Evolutionary conservation across 306 rosid genomes (phyloP), one percentile per base, ranked within the genome.

Genomic region (Dryas drummondii): DNA sequence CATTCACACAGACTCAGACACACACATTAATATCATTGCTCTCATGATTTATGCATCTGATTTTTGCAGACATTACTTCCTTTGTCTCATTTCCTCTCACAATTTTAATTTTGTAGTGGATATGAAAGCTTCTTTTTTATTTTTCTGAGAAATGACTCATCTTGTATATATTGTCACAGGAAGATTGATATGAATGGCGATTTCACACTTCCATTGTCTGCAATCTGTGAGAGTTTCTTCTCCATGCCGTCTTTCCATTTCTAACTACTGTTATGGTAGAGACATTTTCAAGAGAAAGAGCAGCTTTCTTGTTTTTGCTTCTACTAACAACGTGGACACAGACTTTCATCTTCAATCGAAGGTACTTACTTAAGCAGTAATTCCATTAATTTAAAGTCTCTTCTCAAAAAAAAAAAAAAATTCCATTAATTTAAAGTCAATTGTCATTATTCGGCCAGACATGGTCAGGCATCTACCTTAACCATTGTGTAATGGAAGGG

Each of bases 261-360:
- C 63, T 15, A n/a, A 52, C 42, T 68, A 50, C 4, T 4, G n/a
- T 2, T 22, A 32, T 56, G 70, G 55, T 56, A 13, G 72, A 64
- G 47, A 3, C 16, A 67, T 3, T 62, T 26, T 50, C 7, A 71
- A 12, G 58, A 70, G 69, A 68, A 75, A 65, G 55, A 75, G 51
- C 76, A 47, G 32, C 66, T 68, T 6, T 57, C 75, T 66, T 75
- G 79, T 79, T 37, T 75, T 26, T 46, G 69, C 79, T 22, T 83
- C 81, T 27, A 76, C 15, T 56, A 16, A 70, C 66, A 70, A 75
- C 76, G 19, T 41, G 5, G 22, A 5, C 42, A 71, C 15, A 16
- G 70, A 15, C 69, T 54, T 41, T 44, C 41, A 19, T 59, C 46
- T 64, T 49, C 45, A 74, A 19, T 69, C 83, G 48, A 68, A 62